Percentiles rank a stretch among this genome's conserved stretches.
These are phyloP conservation scores for Cladosporium halotolerans DNA, from an alignment of 2,329 filamentous ascomycete species.

Conservation along the genomic window DNA sequence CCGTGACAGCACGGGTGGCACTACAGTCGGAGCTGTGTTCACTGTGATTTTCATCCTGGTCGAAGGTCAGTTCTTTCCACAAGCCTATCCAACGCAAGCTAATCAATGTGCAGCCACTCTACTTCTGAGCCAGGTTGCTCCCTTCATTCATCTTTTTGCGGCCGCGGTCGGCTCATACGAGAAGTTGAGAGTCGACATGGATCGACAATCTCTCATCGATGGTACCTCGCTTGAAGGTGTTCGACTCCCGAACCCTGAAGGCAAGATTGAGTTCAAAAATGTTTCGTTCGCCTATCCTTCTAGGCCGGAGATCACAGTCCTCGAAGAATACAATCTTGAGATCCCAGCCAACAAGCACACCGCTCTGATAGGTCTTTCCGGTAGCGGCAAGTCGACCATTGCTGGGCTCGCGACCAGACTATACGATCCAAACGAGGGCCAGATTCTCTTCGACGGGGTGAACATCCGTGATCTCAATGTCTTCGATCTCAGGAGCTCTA, in stretches of 20 bases:
- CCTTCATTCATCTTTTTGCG: slow-evolving; percentile 46
- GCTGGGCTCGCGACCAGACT: slow-evolving; percentile 49
- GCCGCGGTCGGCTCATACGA: slow-evolving; percentile 49
- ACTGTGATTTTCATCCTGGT: slow-evolving; percentile 52
- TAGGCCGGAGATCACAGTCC: slow-evolving; percentile 45
- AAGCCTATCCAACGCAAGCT: slow-evolving; percentile 31
- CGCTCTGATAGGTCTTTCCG: slow-evolving; percentile 76
- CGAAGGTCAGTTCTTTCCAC: slow-evolving; percentile 27
- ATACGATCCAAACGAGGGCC: slow-evolving; percentile 34
- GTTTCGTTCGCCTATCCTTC: slow-evolving; percentile 69
- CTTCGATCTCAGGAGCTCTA: slow-evolving; percentile 28
- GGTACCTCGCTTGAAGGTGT: slow-evolving; percentile 28
- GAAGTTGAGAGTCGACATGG: slow-evolving; percentile 54
- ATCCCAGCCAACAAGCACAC: slow-evolving; percentile 60
- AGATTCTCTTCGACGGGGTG: slow-evolving; percentile 33
- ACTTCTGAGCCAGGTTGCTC: slow-evolving; percentile 41
- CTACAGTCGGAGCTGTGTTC: slow-evolving; percentile 42
- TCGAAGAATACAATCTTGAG: slow-evolving; percentile 58
- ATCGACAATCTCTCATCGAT: slow-evolving; percentile 38
- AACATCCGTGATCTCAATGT: slow-evolving; percentile 35
- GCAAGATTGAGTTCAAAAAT: slow-evolving; percentile 54
- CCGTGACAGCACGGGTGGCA: slow-evolving; percentile 23
- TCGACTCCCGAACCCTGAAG: slow-evolving; percentile 22
- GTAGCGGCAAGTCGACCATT: slow-evolving; percentile 84
- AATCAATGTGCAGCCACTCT: slow-evolving; percentile 55